A percentile compares a stretch with the other conserved stretches of the same genome.
Conservation (phyloP, 306 rosid species). For the Pueraria montana region DNA sequence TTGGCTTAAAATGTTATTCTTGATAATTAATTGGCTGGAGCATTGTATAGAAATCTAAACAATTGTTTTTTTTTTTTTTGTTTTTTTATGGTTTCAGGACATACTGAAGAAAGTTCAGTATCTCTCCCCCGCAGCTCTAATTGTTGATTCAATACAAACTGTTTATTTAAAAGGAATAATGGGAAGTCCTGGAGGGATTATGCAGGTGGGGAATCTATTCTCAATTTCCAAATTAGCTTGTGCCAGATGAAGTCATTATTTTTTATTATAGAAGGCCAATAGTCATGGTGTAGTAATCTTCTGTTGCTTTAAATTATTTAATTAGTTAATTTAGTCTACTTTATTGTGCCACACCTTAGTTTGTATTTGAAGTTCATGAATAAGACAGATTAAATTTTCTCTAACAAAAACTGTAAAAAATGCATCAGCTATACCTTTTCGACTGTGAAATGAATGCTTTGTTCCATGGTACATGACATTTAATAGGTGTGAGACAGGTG, state of each 20-base stretch:
- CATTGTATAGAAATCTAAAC: conserved; percentile 21
- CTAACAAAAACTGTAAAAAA: conserved; percentile 17
- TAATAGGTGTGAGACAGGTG: conserved; percentile 64
- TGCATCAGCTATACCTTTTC: conserved; percentile 35
- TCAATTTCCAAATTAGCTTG: conserved; percentile 25
- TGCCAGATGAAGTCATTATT: conserved; percentile 19
- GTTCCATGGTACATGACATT: conserved; percentile 40
- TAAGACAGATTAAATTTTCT: conserved; percentile 8
- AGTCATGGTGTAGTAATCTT: not conserved
- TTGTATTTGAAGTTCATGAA: not conserved
- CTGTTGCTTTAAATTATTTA: conserved; percentile 31
- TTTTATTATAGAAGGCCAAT: not conserved
- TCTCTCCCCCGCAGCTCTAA: conserved; percentile 78
- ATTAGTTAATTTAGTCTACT: conserved; percentile 10
- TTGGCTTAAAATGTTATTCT: conserved; percentile 1
- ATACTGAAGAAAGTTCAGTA: conserved; percentile 77
- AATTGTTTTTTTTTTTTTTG: not conserved
- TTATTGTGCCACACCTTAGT: not conserved
- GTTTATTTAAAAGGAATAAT: conserved; percentile 82
- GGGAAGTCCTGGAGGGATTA: conserved; percentile 92
- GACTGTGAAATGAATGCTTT: conserved; percentile 23
- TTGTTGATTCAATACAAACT: conserved; percentile 94
- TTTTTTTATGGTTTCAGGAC: conserved; percentile 71
- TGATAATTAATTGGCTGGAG: conserved; percentile 20
- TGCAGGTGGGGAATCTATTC: conserved; percentile 63